Conservation (phyloP, 331 rosid genomes). For the Quercus tomentella region DNA sequence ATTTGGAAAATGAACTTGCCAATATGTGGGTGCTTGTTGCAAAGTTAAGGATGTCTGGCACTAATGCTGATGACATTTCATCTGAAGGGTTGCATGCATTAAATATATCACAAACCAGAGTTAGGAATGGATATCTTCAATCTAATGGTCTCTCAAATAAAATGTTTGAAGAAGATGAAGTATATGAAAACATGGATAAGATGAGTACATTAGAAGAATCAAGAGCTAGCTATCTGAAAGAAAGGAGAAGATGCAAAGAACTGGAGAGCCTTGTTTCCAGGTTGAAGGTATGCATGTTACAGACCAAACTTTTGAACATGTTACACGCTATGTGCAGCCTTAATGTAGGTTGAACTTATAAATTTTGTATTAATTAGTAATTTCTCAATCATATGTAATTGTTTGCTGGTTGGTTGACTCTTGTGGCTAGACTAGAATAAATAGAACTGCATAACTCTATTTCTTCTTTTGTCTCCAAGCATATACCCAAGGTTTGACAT, state of each 20-base stretch:
- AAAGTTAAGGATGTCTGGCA: conserved; percentile 45
- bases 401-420: neutral
- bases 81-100: conserved; percentile 32
- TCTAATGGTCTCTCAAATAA: conserved; percentile 30
- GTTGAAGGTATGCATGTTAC: conserved; percentile 52
- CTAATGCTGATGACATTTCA: conserved; percentile 37
- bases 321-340: neutral
- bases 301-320: neutral
- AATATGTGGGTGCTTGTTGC: conserved; percentile 59
- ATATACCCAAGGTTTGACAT: neutral
- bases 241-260: conserved; percentile 67
- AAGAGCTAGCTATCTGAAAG: conserved; percentile 58
- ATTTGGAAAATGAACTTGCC: conserved; percentile 71
- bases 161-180: conserved; percentile 37
- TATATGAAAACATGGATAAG: conserved; percentile 28
- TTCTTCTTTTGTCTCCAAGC: neutral
- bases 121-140: conserved; percentile 26
- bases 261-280: conserved; percentile 54
- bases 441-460: neutral
- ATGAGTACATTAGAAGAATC: conserved; percentile 42
- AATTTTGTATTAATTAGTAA: neutral
- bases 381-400: neutral
- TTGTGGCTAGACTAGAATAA: neutral
- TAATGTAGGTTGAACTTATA: neutral
- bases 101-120: conserved; percentile 29